Evolutionary conservation across 495 filamentous ascomycete genomes (phyloP), one percentile per base, ranked within the genome.

Genomic region (Lineolata rhizophorae): DNA sequence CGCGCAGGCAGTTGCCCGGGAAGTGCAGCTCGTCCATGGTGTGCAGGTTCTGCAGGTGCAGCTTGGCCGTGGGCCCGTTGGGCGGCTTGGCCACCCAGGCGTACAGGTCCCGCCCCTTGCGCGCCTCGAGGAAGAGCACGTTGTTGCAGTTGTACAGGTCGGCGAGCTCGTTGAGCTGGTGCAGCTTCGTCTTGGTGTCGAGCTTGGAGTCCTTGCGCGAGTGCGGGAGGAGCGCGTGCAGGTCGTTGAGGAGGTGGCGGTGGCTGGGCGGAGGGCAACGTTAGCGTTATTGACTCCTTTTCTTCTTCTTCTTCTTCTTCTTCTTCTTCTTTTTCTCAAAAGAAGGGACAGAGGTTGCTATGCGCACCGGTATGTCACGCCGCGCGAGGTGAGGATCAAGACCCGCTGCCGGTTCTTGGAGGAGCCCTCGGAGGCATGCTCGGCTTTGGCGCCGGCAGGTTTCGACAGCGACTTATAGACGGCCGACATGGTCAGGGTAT

Each of bases 101-200:
- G 50, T 93, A 97, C 20, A 90, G 56, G 62, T 95, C 87, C 51
- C 90, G 74, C 22, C 79, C 81, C 55, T 95, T 97, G 38, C 82
- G 62, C 33, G 83, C 87, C 57, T 97, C 87, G 50, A 94, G 87
- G 57, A 92, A 99, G 38, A 92, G 64, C 31, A 95, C 72, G 53
- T 94, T 87, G 57, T 99, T 99, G 69, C 85, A 94, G 43, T 93
- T 95, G 62, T 94, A 91, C 13, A 99, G 68, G 42, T 99, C 85
- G 24, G 87, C 87, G 11, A 95, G 70, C 50, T 92, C 85, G 58
- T 95, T 95, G 5, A 99, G 67, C 45, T 92, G 71, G 52, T 78
- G 72, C 36, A 92, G 74, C 45, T 90, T 82, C 32, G 82, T 84
- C 53, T 95, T 94, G 24, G 84, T 87, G 45, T 95, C 85, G 31